Evolutionary conservation across 2,329 filamentous ascomycete genomes (phyloP).

Genomic region (Madurella mycetomatis): DNA sequence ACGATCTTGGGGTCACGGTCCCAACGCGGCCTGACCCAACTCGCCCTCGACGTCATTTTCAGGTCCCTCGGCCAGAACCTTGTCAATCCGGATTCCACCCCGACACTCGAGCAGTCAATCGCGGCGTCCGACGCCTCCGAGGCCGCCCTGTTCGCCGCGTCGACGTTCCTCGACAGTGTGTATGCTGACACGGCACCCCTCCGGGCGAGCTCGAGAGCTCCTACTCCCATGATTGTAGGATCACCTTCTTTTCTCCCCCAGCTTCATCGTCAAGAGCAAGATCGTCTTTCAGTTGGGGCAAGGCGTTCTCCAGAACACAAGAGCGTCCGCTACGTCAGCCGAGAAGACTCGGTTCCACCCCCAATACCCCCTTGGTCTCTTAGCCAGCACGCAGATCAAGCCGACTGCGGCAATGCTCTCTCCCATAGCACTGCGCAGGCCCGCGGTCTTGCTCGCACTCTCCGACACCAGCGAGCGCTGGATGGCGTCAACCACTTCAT

Average conservation of each 20-base stretch:
- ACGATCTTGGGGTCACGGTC: slow-evolving; percentile 86
- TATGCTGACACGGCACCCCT: slow-evolving; percentile 63
- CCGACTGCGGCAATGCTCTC: slow-evolving; percentile 4
- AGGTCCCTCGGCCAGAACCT: slow-evolving; percentile 71
- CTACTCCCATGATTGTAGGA: slow-evolving; percentile 66
- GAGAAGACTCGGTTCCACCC: slow-evolving; percentile 25
- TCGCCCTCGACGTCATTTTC: slow-evolving; percentile 86
- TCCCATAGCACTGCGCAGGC: slow-evolving; percentile 4
- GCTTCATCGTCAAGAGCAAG: slow-evolving; percentile 35
- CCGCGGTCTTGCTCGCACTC: neutral
- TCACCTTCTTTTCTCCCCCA: slow-evolving; percentile 22
- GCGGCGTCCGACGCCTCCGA: slow-evolving; percentile 76
- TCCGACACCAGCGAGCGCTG: slow-evolving; percentile 3
- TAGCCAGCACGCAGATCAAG: neutral
- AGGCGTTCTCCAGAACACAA: slow-evolving; percentile 25
- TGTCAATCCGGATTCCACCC: slow-evolving; percentile 55
- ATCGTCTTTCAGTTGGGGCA: neutral
- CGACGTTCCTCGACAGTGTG: slow-evolving; percentile 72
- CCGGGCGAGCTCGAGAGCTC: slow-evolving; percentile 59
- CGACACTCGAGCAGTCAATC: slow-evolving; percentile 67
- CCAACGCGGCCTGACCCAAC: slow-evolving; percentile 85
- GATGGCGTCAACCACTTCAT: slow-evolving; percentile 36
- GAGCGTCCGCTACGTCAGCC: slow-evolving; percentile 44
- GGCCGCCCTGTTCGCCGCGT: slow-evolving; percentile 68
- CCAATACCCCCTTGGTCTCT: slow-evolving; percentile 13